Evolutionary conservation across 2,329 filamentous ascomycete genomes (phyloP).

Genomic region (Chaetomium olivaceum): DNA sequence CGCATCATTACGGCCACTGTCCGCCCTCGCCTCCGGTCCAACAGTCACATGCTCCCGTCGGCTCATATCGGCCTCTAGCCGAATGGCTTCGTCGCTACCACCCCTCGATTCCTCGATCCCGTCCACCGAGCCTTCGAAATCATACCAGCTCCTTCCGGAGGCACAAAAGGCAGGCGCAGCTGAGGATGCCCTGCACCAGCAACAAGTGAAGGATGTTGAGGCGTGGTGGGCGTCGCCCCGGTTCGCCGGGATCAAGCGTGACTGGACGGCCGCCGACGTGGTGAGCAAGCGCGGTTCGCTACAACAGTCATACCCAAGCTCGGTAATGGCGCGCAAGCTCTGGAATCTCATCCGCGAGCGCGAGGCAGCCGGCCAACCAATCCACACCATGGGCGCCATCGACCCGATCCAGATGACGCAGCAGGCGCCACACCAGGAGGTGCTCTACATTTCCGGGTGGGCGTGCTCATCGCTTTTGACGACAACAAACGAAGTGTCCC

Average conservation of each 20-base stretch:
- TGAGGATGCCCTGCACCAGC: conserved; percentile 82
- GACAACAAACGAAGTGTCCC: conserved; percentile 93
- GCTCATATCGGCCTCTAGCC: conserved; percentile 44
- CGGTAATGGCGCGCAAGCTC: conserved; percentile 90
- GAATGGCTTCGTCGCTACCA: conserved; percentile 54
- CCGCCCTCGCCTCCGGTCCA: conserved; percentile 14
- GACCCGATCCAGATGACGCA: conserved; percentile 99
- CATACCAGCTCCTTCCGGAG: conserved; percentile 83
- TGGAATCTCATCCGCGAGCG: conserved; percentile 85
- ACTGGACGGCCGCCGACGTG: conserved; percentile 87
- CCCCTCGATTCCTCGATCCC: conserved; percentile 63
- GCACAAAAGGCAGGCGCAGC: conserved; percentile 73
- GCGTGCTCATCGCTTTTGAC: conserved; percentile 93
- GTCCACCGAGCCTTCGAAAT: conserved; percentile 64
- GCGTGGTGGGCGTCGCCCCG: conserved; percentile 87
- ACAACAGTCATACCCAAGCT: conserved; percentile 86
- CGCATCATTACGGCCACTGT: conserved; percentile 16
- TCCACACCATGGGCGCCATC: conserved; percentile 97
- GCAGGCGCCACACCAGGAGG: conserved; percentile 92
- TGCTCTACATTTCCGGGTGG: conserved; percentile 96
- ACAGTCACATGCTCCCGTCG: conserved; percentile 18
- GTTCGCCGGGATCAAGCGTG: conserved; percentile 85
- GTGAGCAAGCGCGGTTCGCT: conserved; percentile 90
- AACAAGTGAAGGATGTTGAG: conserved; percentile 81
- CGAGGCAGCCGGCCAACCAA: conserved; percentile 75